Percentiles rank a stretch among this genome's conserved stretches.
Conservation (phyloP, 2,329 filamentous ascomycete species). For the Fusarium vanettenii region DNA sequence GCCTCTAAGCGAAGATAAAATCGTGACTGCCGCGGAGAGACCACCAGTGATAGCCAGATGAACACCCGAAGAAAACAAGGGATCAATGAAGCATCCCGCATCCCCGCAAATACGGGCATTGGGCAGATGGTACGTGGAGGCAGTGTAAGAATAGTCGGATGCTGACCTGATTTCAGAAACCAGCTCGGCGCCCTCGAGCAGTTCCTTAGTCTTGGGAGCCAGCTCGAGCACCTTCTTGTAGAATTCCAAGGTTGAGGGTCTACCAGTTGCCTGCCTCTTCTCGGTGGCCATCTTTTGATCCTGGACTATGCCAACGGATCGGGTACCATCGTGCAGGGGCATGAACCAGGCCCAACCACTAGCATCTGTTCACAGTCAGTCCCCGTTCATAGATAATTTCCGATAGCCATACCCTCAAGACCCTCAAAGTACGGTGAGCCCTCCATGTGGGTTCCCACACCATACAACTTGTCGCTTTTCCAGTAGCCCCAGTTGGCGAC, state of each 20-base stretch:
- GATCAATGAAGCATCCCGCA: conserved; percentile 62
- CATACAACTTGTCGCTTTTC: conserved; percentile 49
- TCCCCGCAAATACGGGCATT: conserved; percentile 57
- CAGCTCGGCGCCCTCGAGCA: conserved; percentile 49
- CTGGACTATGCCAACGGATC: conserved; percentile 57
- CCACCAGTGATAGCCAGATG: conserved; percentile 57
- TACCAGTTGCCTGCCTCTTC: conserved; percentile 48
- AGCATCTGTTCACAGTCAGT: conserved; percentile 45
- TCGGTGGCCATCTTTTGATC: conserved; percentile 50
- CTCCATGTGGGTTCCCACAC: conserved; percentile 49
- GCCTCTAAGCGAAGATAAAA: conserved; percentile 52
- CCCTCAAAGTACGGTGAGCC: conserved; percentile 58
- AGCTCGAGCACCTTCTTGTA: conserved; percentile 50
- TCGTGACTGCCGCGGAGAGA: conserved; percentile 59
- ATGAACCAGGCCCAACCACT: conserved; percentile 65
- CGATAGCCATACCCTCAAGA: conserved; percentile 41
- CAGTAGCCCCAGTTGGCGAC: conserved; percentile 63
- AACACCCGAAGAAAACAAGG: conserved; percentile 60
- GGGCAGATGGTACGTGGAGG: conserved; percentile 55
- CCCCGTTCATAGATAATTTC: too few species aligned
- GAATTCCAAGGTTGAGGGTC: conserved; percentile 42
- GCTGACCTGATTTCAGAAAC: conserved; percentile 53
- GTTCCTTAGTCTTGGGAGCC: conserved; percentile 42
- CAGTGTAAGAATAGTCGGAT: conserved; percentile 61
- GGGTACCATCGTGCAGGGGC: conserved; percentile 59